Evolutionary conservation across 1,139 yeast species (phyloP), one percentile per base, ranked within the genome.

Genomic region (Pichia sp.): DNA sequence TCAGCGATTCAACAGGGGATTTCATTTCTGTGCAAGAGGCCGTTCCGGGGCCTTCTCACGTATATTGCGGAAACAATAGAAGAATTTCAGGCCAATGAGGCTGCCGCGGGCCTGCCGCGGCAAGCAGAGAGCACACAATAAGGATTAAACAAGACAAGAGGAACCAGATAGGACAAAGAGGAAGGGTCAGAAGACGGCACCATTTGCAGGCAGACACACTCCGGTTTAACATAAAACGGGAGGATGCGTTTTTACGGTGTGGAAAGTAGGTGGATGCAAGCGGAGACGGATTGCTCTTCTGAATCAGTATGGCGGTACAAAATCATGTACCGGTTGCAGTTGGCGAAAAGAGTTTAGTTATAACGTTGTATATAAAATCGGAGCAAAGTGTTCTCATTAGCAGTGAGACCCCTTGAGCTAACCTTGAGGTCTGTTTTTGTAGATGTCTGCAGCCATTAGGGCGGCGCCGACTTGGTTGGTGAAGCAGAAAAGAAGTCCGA

Each of bases 391-490:
- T 26, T 26, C 29, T 26, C 29, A 26, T 26, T 26, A 26, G 29
- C 29, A 11, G 31, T 19, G 8, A 8, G 15, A n/a, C 30, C 29
- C 29, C 5, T 16, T 16, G 15, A 42, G 8, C 31, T 42, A 42
- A 10, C 19, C 15, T 8, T 42, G 29, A 5, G 13, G 30, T n/a
- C 19, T 26, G 29, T 42, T 23, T 11, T 23, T 42, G 30, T 42
- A 42, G 30, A 23, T 42, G 29, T 51, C 58, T 3, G 50, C 53
- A 5, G 60, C 57, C 29, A 53, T 29, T 5, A 58, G 70, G 0
- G 93, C 90, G 10, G 87, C 88, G 1, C 90, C 93, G 15, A 83
- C 72, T 23, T 81, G 80, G 64, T 85, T 82, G 11, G 93, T 84
- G 63, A 85, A 85, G 62, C 79, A 74, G 65, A 87, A 85, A 49